Base-by-base conservation (phyloP, 257 asterid species). In the Penstemon barbatus region DNA sequence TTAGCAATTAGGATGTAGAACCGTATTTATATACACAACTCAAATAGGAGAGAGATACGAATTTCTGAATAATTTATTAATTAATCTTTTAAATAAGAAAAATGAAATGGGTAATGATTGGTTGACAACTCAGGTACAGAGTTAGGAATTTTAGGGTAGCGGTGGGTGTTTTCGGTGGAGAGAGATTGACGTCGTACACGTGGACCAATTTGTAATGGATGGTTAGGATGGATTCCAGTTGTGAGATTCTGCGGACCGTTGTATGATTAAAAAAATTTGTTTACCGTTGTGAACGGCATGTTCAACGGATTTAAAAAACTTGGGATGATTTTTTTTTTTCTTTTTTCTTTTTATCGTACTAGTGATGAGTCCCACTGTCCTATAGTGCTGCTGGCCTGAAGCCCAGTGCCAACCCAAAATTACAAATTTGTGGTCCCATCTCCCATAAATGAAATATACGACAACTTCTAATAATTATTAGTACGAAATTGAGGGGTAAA, bases 51-150 rank as follows among this genome's bases (percentile, higher is more conserved):
- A 25, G 33, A 25, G 33, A 2, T 25, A 25, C 33, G 33, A 25
- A 25, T 1, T 25, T 25, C 33, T 25, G 33, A 25, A 25, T 25
- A 25, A 25, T 25, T 25, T 25, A 25, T 0, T 25, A 25, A 25
- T 25, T 25, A 25, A 25, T 25, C 2, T 25, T 1, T 2, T 25
- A 8, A 6, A 3, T 60, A 9, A 39, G 43, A 48, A 5, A 50
- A 53, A 49, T 45, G 66, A 41, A 58, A 7, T 25, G 60, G 60
- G 60, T 69, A 64, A 69, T 63, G 33, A 58, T 76, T 66, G 70
- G 49, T 38, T 33, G 81, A 75, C 83, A 75, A 44, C 81, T 77
- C 75, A 72, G 53, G 53, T 48, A 70, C 54, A 56, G 38, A 33
- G 36, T 7, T 69, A 71, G 71, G 70, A 74, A 68, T 62, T 67